Evolutionary conservation across 805 yeast genomes (phyloP), one percentile per base, ranked within the genome.

Genomic region (Spathaspora girioi): DNA sequence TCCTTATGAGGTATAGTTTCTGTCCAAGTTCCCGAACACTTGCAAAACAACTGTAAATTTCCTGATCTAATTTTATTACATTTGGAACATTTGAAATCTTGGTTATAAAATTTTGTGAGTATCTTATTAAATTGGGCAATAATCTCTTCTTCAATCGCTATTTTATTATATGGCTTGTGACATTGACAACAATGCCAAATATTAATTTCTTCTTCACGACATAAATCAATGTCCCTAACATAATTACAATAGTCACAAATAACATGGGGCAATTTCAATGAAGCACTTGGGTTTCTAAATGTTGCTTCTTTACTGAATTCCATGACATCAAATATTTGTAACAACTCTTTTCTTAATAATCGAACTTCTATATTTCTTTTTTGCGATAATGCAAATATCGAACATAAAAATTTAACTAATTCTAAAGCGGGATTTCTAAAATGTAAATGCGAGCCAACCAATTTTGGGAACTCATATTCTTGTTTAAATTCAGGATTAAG

Each of bases 21-120:
- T 3, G 67, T 72, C 97, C 96, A 91, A 14, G 69, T 64, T 8
- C 99, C 99, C 0, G 99, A 93, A 65, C 99, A 94, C 18, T 80
- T 69, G 67, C 99, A 96, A 64, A 83, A 83, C 29, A 75, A 75
- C 31, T 90, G 79, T 79, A 94, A 75, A 55, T 86, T 84, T 58
- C 81, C 85, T 35, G 80, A 82, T 59, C 82, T 82, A 51, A 89
- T 73, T 51, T 74, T 80, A 23, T 80, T 77, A 68, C 99, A 94
- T 62, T 88, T 90, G 15, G 71, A 63, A 67, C 99, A 94, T 58
- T 79, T 81, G 59, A 87, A 72, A 66, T 93, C 98, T 68, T 94
- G 99, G 19, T 79, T 72, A 64, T 82, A 81, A 66, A 79, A 94
- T 48, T 75, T 69, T n/a, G 84, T 76, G 1, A 88, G 53, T 23